These are phyloP conservation scores for Spinellus fusiger DNA, from an alignment of 192 early-diverging fungal genomes.

Conservation along the genomic window DNA sequence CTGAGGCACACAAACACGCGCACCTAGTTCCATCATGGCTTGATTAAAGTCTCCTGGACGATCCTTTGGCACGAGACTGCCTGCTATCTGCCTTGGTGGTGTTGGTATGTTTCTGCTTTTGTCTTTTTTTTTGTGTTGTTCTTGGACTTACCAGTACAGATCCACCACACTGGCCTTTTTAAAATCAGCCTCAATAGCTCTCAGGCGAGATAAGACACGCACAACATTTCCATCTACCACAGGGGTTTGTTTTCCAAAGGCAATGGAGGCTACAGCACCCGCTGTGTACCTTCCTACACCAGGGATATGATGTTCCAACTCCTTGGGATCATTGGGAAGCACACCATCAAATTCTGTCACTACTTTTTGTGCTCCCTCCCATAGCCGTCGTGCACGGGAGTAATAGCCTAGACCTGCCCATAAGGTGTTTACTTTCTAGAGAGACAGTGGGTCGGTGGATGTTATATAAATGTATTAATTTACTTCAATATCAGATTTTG, in stretches of 20 bases:
- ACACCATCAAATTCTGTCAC: conserved; percentile 42
- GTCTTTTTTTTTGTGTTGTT: background rate
- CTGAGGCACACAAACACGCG: conserved; percentile 64
- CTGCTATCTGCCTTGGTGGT: conserved; percentile 49
- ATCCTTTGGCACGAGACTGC: conserved; percentile 40
- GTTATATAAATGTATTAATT: background rate
- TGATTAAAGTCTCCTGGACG: conserved; percentile 76
- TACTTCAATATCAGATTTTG: conserved; percentile 53
- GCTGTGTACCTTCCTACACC: conserved; percentile 71
- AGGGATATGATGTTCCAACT: conserved; percentile 52
- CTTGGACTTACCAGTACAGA: conserved; percentile 49
- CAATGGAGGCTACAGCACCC: conserved; percentile 66
- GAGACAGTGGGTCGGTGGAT: background rate
- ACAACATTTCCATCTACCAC: conserved; percentile 78
- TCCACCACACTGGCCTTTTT: conserved; percentile 51
- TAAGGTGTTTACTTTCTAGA: conserved; percentile 43
- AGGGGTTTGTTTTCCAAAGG: conserved; percentile 53
- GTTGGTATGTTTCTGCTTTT: background rate
- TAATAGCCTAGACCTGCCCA: conserved; percentile 83
- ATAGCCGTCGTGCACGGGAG: conserved; percentile 59
- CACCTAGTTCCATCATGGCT: conserved; percentile 76
- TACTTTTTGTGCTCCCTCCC: conserved; percentile 59
- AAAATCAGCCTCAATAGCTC: conserved; percentile 59
- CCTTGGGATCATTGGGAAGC: conserved; percentile 49
- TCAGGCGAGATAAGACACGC: conserved; percentile 57